Conservation (phyloP, 2,329 filamentous ascomycete species). For the Orbilia javanica region DNA sequence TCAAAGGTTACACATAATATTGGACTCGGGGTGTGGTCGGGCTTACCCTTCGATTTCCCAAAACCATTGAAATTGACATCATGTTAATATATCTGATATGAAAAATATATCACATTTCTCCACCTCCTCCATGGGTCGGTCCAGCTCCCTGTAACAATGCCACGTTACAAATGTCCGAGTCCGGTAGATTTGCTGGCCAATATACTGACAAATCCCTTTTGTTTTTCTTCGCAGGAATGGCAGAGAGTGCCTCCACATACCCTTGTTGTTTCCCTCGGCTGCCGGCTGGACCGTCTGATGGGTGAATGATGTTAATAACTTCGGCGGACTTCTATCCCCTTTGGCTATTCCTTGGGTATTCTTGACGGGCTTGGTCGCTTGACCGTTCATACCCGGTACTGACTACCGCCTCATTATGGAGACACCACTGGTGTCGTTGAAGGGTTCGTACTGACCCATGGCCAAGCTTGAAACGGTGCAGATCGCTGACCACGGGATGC, state of each 20-base stretch:
- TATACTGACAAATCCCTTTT: slow-evolving; percentile 36
- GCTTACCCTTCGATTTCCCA: slow-evolving; percentile 20
- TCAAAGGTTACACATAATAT: slow-evolving; percentile 15
- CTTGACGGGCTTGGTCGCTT: slow-evolving; percentile 14
- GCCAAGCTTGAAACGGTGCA: slow-evolving; percentile 16
- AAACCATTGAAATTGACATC: slow-evolving; percentile 2
- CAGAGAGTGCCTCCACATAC: neutral
- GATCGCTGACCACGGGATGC: neutral
- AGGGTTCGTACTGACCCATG: slow-evolving; percentile 4
- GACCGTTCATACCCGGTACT: slow-evolving; percentile 15
- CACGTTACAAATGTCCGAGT: slow-evolving; percentile 48
- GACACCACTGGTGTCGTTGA: neutral
- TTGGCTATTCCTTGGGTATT: slow-evolving; percentile 11
- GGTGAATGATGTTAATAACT: neutral
- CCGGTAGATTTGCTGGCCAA: slow-evolving; percentile 37
- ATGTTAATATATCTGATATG: slow-evolving; percentile 44
- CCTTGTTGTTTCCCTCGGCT: neutral
- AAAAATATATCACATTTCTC: slow-evolving; percentile 6
- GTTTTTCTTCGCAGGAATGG: neutral
- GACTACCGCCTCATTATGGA: slow-evolving; percentile 12
- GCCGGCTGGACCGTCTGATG: slow-evolving; percentile 16
- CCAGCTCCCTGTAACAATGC: slow-evolving; percentile 32
- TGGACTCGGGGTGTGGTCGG: neutral
- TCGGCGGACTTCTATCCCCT: slow-evolving; percentile 44
- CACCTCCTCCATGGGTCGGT: neutral